phyloP scores from a whole-genome alignment of 2,329 filamentous ascomycete species.

The Fusarium acutatum region DNA sequence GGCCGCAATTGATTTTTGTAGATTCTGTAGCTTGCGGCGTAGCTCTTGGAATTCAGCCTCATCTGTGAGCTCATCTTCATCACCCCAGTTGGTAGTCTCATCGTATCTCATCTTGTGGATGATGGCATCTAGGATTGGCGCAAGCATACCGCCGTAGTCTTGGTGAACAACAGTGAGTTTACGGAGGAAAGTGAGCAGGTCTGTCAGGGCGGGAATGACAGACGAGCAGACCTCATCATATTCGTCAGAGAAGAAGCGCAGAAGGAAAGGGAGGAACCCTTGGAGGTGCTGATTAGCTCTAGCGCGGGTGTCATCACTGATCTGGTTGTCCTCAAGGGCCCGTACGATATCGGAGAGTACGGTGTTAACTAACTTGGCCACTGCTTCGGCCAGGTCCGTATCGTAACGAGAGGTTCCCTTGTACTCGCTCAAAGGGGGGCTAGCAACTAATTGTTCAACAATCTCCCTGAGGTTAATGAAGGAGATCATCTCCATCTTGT shows the following conservation, averaged over 20 bases:
- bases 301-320: conserved; percentile 70
- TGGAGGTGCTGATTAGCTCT: conserved; percentile 85
- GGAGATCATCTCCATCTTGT: conserved; percentile 93
- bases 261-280: conserved; percentile 83
- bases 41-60: conserved; percentile 98
- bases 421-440: conserved; percentile 80
- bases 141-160: conserved; percentile 82
- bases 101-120: conserved; percentile 98
- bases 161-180: conserved; percentile 78
- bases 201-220: conserved; percentile 91
- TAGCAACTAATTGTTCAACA: conserved; percentile 84
- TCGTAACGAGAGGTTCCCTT: conserved; percentile 89
- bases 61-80: conserved; percentile 93
- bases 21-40: conserved; percentile 84
- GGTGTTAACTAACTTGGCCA: conserved; percentile 95
- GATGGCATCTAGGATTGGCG: conserved; percentile 89
- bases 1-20: conserved; percentile 91
- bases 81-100: conserved; percentile 91
- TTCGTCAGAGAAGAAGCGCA: conserved; percentile 96
- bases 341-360: conserved; percentile 87
- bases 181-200: conserved; percentile 89
- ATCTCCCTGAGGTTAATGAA: conserved; percentile 90
- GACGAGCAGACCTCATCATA: conserved; percentile 98
- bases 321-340: conserved; percentile 75
- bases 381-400: conserved; percentile 91